Evolutionary conservation across 202 grass and related monocot genomes (phyloP), one percentile per base, ranked within the genome.

Genomic region (Zoysia matrella): DNA sequence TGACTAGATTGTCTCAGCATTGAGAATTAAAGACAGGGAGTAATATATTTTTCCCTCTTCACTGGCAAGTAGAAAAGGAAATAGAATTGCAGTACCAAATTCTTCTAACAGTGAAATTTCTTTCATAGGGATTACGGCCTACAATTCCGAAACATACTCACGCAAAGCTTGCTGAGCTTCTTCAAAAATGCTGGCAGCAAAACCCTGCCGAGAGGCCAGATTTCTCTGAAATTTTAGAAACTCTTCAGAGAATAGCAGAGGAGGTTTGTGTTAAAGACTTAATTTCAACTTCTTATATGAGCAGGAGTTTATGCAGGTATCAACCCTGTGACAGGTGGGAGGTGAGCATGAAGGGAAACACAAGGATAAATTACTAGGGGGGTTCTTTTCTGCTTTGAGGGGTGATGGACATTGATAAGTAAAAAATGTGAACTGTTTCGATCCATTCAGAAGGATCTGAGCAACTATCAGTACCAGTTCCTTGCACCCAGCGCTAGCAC

Each of bases 101-200:
- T 11, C 7, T 73, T 71, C 49, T 83, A 67, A 87, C 18, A 46
- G 67, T 44, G 5, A 76, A 42, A 1, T 15, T 51, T 60, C 60
- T 47, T 78, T 65, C 48, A 42, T 78, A 97, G 94, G 90, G 94
- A 58, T 84, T 97, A 71, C 87, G 94, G 46, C 94, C 94, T 62
- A 94, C 93, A 60, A 89, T 99, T 71, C 96, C 96, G 7, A 95
- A 99, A 86, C 84, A 90, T 79, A 69, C 77, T 14, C 89, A 92
- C 80, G 77, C 85, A 60, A 99, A 92, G 83, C 87, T 99, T 50
- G 61, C 85, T 40, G 89, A 88, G 15, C 87, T 99, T 69, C 91
- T 99, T 65, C 89, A 96, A 83, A 96, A 85, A 84, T 99, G 93
- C 49, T 99, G 96, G 96, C 85, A 90, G 73, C 93, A 96, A 66